Evolutionary conservation across 768 basidiomycete genomes (phyloP), one percentile per base, ranked within the genome.

Genomic region (Tylopilus vinaceipallidus): DNA sequence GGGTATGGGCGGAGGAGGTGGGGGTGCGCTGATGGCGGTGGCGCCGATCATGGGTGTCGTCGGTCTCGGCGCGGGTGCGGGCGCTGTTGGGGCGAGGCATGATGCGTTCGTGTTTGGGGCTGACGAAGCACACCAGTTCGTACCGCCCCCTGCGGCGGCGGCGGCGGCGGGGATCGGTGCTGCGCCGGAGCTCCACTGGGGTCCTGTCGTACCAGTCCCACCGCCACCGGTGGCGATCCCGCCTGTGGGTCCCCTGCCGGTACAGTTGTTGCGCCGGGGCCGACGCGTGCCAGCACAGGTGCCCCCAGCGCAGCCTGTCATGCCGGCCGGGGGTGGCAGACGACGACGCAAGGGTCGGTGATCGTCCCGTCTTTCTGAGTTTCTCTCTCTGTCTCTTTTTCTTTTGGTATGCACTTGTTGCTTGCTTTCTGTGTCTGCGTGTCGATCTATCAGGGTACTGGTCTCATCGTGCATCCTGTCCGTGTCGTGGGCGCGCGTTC

Each of bases 91-190:
- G n/a, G n/a, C n/a, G n/a, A n/a, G n/a, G n/a, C 40, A 55, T 8
- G 11, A 52, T 16, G 41, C 14, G 1, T 63, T 50, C 17, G 12
- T 44, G 50, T 63, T 63, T n/a, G 62, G 62, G 10, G 46, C 47
- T 2, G 62, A 45, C 8, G 52, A 54, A 3, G 42, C 10, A 6
- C 52, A 62, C 10, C 51, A 22, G 24, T 63, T 63, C 11, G 36
- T 19, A 5, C 23, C 42, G 4, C 52, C 32, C 1, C 34, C 20
- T 2, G n/a, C n/a, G n/a, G n/a, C n/a, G n/a, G n/a, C n/a, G n/a
- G n/a, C n/a, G n/a, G n/a, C n/a, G n/a, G n/a, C n/a, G n/a, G n/a
- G n/a, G n/a, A n/a, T n/a, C n/a, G n/a, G n/a, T n/a, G n/a, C n/a
- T n/a, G n/a, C n/a, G n/a, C n/a, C n/a, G n/a, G n/a, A n/a, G n/a